Conservation (phyloP, 805 yeast species). For the Teunomyces funiuensis region DNA sequence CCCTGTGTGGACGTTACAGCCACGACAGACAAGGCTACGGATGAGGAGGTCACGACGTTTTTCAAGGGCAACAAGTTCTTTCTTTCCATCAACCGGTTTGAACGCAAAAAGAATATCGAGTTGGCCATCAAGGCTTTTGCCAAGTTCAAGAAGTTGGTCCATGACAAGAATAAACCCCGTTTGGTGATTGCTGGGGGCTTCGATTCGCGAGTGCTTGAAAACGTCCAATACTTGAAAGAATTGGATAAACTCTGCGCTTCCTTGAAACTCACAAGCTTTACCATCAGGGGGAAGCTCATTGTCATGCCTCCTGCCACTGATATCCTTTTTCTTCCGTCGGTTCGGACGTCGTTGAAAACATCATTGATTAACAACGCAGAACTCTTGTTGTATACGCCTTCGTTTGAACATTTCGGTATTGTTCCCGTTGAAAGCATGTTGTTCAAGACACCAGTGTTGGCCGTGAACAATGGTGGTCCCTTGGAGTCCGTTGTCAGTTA, state of each 20-base stretch:
- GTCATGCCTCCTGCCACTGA: conserved; percentile 38
- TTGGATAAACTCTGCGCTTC: conserved; percentile 50
- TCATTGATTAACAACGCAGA: conserved; percentile 57
- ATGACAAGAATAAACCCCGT: conserved; percentile 37
- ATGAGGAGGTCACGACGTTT: conserved; percentile 33
- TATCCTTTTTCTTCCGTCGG: conserved; percentile 78
- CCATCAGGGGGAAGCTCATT: conserved; percentile 42
- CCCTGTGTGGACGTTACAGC: conserved; percentile 69
- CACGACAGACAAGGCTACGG: conserved; percentile 20
- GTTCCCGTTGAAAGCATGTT: conserved; percentile 97
- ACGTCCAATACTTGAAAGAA: conserved; percentile 66
- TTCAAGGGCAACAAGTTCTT: conserved; percentile 44
- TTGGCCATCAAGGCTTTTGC: conserved; percentile 75
- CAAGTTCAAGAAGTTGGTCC: conserved; percentile 30
- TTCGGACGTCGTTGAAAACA: conserved; percentile 64
- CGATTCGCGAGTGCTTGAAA: conserved; percentile 73
- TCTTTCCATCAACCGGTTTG: conserved; percentile 85
- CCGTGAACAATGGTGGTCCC: conserved; percentile 91
- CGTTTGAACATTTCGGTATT: conserved; percentile 93
- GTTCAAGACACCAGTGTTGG: conserved; percentile 77
- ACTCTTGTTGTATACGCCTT: conserved; percentile 81
- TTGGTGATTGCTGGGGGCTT: conserved; percentile 90
- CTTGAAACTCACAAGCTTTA: conserved; percentile 43
- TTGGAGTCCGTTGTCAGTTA: conserved; percentile 63
- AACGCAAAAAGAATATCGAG: conserved; percentile 76